A percentile compares a stretch with the other conserved stretches of the same genome.
Conservation (phyloP, 441 rosid genomes). For the Gossypium trilobum region DNA sequence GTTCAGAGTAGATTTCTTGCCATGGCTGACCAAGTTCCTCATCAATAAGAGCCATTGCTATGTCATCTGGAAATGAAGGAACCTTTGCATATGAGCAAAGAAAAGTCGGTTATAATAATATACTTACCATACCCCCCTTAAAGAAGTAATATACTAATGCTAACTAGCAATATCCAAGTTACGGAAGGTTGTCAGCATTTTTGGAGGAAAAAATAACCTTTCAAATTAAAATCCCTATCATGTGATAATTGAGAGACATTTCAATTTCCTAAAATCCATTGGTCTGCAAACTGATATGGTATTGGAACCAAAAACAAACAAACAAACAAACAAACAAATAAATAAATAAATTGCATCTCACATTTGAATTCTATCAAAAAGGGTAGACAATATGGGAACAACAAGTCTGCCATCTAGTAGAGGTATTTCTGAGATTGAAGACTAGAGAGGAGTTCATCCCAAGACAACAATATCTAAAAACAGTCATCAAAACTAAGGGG, state of each 20-base stretch:
- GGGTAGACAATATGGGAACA: not conserved
- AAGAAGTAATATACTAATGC: not conserved
- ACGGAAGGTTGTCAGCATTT: not conserved
- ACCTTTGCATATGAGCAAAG: slow-evolving; percentile 52
- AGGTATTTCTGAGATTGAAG: not conserved
- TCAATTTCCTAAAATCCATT: not conserved
- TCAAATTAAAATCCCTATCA: not conserved
- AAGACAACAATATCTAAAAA: not conserved
- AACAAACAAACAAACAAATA: too few relatives aligned
- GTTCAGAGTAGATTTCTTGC: slow-evolving; percentile 77
- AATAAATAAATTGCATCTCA: not conserved
- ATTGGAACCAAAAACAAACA: not conserved
- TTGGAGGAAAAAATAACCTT: not conserved
- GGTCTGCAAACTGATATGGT: not conserved
- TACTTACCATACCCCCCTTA: not conserved
- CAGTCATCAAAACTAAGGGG: not conserved
- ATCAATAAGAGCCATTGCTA: slow-evolving; percentile 87
- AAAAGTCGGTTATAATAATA: slow-evolving; percentile 22
- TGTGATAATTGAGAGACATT: not conserved
- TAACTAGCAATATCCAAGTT: not conserved
- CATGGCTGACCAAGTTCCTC: slow-evolving; percentile 94
- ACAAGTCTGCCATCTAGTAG: not conserved
- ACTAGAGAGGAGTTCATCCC: not conserved
- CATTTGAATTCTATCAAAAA: not conserved
- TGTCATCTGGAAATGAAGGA: slow-evolving; percentile 96